These are phyloP conservation scores for Copromyces sp. DNA, from an alignment of 495 filamentous ascomycete species.

Conservation along the genomic window DNA sequence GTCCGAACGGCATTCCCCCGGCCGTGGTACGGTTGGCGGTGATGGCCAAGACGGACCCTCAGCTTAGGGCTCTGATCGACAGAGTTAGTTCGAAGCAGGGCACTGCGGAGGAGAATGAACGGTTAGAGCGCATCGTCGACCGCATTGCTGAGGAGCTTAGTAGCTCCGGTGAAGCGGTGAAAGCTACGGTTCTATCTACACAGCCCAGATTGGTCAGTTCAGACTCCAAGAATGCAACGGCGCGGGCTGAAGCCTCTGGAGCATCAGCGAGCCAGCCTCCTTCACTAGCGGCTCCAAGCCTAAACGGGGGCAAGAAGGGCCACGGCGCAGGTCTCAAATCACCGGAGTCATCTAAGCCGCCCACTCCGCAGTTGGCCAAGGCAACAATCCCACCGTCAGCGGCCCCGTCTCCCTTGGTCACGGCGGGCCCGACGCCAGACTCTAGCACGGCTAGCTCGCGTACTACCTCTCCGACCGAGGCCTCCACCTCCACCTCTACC, in stretches of 20 bases:
- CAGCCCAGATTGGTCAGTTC: background rate
- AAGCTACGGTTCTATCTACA: background rate
- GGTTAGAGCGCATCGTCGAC: background rate
- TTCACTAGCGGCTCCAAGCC: background rate
- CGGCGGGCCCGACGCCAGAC: conserved; percentile 3
- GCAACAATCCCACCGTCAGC: background rate
- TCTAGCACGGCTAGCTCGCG: conserved; percentile 7
- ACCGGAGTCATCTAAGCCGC: background rate
- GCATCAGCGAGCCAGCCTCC: background rate
- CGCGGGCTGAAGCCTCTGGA: background rate
- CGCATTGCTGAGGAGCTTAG: background rate
- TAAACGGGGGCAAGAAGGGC: background rate
- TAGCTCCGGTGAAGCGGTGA: background rate
- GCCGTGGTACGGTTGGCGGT: background rate
- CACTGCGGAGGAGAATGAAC: background rate
- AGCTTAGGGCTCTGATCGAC: background rate
- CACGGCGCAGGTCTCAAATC: background rate
- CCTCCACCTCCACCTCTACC: background rate
- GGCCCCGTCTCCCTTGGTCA: background rate
- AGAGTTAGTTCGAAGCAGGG: background rate
- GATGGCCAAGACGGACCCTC: background rate
- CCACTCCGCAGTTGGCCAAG: background rate
- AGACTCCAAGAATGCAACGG: background rate
- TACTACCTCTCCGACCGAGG: conserved; percentile 5
- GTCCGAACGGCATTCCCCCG: background rate